These are phyloP conservation scores for Arxiozyma bovina DNA, from an alignment of 1,139 yeast species.

Conservation along the genomic window DNA sequence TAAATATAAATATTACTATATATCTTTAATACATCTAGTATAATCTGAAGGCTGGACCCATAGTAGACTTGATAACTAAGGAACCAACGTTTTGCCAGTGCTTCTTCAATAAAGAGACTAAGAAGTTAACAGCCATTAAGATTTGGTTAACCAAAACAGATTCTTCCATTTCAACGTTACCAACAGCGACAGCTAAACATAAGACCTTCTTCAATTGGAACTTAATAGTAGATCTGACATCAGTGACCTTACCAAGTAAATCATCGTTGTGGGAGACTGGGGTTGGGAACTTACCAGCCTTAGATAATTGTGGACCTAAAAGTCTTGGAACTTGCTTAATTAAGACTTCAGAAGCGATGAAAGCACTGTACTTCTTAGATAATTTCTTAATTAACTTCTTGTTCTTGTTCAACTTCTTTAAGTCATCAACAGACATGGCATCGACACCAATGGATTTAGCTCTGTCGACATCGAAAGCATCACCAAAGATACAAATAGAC, in stretches of 20 bases:
- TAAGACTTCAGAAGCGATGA: constrained; percentile 98
- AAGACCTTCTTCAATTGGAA: constrained; percentile 98
- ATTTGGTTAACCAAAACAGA: constrained; percentile 94
- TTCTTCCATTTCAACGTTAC: constrained; percentile 99
- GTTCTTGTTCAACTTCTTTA: constrained; percentile 99
- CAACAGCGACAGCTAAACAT: constrained; percentile 92
- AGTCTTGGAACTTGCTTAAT: constrained; percentile 99
- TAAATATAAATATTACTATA: constrained; percentile 1
- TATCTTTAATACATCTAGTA: constrained; percentile 47
- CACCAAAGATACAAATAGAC: constrained; percentile 99
- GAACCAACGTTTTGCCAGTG: constrained; percentile 99
- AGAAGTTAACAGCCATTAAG: constrained; percentile 98
- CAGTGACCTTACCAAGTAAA: constrained; percentile 89
- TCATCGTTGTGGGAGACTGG: constrained; percentile 99
- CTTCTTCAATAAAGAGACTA: constrained; percentile 98
- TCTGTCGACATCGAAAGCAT: constrained; percentile 99
- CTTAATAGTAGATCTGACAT: constrained; percentile 98
- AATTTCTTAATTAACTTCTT: constrained; percentile 99
- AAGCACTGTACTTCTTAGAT: constrained; percentile 99
- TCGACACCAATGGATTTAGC: constrained; percentile 99
- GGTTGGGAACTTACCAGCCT: constrained; percentile 99
- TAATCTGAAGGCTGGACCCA: constrained; percentile 99
- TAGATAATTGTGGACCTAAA: constrained; percentile 99
- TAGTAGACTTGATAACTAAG: constrained; percentile 96
- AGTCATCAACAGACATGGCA: constrained; percentile 99